Conservation (phyloP, 495 filamentous ascomycete species). For the Penicillium dipodomyicola region DNA sequence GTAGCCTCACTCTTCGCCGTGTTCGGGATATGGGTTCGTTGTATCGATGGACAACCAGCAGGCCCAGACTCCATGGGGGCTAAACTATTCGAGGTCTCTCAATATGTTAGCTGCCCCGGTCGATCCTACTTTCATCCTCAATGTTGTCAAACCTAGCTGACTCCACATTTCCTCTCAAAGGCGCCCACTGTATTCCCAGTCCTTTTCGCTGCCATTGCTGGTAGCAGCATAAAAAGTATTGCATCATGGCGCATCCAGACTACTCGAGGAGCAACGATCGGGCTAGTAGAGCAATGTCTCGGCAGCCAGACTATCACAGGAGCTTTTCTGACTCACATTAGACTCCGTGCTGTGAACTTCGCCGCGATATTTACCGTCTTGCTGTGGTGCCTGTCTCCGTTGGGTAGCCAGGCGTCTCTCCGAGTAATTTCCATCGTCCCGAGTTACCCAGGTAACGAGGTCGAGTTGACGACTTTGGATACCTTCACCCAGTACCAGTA, state of each 20-base stretch:
- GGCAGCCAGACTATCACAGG: constrained; percentile 2
- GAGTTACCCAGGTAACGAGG: neutral
- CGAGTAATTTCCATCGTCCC: neutral
- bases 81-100: neutral
- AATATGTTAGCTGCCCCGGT: constrained; percentile 3
- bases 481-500: constrained; percentile 1
- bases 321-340: neutral
- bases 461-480: neutral
- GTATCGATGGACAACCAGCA: neutral
- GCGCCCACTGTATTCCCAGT: constrained; percentile 1
- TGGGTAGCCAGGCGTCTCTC: constrained; percentile 1
- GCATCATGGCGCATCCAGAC: constrained; percentile 3
- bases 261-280: neutral
- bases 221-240: constrained; percentile 7
- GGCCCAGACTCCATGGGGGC: neutral
- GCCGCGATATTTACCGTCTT: neutral
- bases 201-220: neutral
- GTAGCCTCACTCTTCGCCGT: neutral
- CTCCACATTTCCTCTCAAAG: neutral
- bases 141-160: neutral
- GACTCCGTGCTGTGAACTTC: neutral
- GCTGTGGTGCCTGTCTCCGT: constrained; percentile 2
- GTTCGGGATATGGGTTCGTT: constrained; percentile 1
- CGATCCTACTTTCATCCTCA: neutral
- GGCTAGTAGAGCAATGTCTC: constrained; percentile 4